Base-by-base conservation (phyloP, 192 early-diverging fungal species). In the Backusella circina region DNA sequence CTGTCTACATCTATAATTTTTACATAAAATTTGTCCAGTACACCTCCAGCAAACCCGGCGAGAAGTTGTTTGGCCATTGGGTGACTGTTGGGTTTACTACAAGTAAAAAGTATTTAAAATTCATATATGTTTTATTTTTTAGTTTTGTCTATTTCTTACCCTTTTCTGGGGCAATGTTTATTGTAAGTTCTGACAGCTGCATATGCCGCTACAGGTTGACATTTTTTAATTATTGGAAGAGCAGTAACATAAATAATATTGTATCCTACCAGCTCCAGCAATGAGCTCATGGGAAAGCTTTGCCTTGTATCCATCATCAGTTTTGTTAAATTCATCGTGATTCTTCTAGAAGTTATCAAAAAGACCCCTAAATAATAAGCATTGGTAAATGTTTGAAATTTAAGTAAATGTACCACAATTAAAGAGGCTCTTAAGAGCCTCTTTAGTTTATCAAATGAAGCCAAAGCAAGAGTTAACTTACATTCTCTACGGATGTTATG, bases 11-110 rank as follows among this genome's bases (percentile, higher is more conserved):
- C n/a, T n/a, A n/a, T n/a, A n/a, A n/a, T n/a, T 16, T 65, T 5
- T 33, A 16, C 32, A 28, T 15, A 31, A 9, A 80, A 64, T 72
- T 80, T 84, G 72, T 86, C 82, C 51, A 80, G 70, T 39, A 76
- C 83, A 57, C 72, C 80, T 31, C 75, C 82, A 36, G 79, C 78
- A 23, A 84, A 70, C 70, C 50, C 83, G 65, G 80, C 82, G 65
- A 84, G 75, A 69, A 82, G 30, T 38, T 83, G 77, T 76, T 83
- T 83, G 74, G 79, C 80, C 23, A 74, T 38, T 57, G 80, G 47
- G 75, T 84, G 80, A n/a, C 28, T 68, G 31, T 72, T 39, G 76
- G 76, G 74, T 31, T 78, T 71, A 38, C 77, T 73, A 32, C 8
- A 31, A 39, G n/a, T 31, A 26, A 23, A 54, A 33, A n/a, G 7